Percentiles rank a stretch among this genome's conserved stretches.
Evolutionary conservation across 192 early-diverging fungal species (phyloP).

Genomic region (Coemansia asiatica): DNA sequence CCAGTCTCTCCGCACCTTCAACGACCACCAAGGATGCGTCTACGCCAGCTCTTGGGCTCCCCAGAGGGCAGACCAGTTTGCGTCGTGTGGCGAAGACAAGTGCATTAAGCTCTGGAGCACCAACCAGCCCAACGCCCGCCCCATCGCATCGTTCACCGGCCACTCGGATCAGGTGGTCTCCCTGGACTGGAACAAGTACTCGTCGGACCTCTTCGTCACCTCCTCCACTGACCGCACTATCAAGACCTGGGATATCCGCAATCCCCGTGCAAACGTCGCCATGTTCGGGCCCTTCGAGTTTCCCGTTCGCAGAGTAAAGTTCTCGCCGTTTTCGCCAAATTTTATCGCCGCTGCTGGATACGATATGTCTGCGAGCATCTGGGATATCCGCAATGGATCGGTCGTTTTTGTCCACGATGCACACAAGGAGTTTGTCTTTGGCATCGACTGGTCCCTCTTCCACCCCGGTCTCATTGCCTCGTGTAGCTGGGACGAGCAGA

Average conservation of each 20-base stretch:
- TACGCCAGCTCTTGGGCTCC: constrained; percentile 89
- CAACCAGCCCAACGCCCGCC: constrained; percentile 61
- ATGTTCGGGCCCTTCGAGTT: constrained; percentile 87
- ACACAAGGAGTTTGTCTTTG: constrained; percentile 96
- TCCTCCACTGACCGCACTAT: constrained; percentile 86
- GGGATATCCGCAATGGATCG: constrained; percentile 67
- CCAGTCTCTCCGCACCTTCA: constrained; percentile 77
- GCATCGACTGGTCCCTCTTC: constrained; percentile 91
- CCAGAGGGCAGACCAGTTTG: constrained; percentile 70
- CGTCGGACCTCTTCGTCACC: constrained; percentile 78
- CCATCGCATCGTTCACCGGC: constrained; percentile 68
- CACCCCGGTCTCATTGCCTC: constrained; percentile 85
- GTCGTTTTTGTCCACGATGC: constrained; percentile 73
- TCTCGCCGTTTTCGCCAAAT: constrained; percentile 83
- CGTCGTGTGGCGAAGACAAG: constrained; percentile 88
- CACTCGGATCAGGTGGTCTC: constrained; percentile 87
- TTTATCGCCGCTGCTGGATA: constrained; percentile 84
- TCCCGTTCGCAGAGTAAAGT: constrained; percentile 88
- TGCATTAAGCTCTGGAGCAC: constrained; percentile 91
- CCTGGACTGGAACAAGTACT: constrained; percentile 98
- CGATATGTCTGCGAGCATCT: constrained; percentile 95
- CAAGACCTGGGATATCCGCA: constrained; percentile 90
- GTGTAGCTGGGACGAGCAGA: constrained; percentile 93
- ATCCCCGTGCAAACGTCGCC: constrained; percentile 68
- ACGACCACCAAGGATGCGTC: constrained; percentile 92